Conservation (phyloP, 192 early-diverging fungal species). For the Backusella australiensis region DNA sequence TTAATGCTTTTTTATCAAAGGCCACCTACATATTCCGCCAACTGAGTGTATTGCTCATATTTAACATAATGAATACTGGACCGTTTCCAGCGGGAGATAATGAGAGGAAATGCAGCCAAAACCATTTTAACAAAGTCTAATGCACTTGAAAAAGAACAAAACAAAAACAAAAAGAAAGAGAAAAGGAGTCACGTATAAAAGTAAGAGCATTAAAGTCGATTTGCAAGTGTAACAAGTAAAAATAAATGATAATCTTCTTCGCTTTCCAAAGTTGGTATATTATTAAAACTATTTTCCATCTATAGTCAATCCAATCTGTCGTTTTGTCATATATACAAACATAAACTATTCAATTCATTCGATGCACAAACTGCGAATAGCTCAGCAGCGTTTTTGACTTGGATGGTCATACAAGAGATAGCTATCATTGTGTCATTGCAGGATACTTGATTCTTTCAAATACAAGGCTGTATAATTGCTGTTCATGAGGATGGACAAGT, state of each 20-base stretch:
- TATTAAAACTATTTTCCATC: neutral
- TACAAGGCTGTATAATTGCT: neutral
- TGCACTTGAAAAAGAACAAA: neutral
- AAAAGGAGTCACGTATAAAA: neutral
- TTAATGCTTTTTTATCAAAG: neutral
- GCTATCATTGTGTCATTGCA: neutral
- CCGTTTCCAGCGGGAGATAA: conserved; percentile 1
- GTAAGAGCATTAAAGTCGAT: neutral
- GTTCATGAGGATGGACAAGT: neutral
- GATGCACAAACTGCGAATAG: neutral
- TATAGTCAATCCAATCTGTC: neutral
- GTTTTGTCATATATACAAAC: neutral
- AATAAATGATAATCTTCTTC: neutral
- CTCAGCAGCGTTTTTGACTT: neutral
- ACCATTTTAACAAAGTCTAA: neutral
- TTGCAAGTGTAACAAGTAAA: neutral
- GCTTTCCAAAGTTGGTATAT: neutral
- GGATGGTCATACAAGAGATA: neutral
- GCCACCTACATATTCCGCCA: conserved; percentile 2
- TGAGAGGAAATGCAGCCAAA: conserved; percentile 11
- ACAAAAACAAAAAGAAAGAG: neutral
- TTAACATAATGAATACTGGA: neutral
- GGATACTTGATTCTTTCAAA: neutral
- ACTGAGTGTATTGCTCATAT: neutral
- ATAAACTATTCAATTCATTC: neutral